phyloP scores from a whole-genome alignment of 306 rosid species.

The Elaeagnus macrophylla region DNA sequence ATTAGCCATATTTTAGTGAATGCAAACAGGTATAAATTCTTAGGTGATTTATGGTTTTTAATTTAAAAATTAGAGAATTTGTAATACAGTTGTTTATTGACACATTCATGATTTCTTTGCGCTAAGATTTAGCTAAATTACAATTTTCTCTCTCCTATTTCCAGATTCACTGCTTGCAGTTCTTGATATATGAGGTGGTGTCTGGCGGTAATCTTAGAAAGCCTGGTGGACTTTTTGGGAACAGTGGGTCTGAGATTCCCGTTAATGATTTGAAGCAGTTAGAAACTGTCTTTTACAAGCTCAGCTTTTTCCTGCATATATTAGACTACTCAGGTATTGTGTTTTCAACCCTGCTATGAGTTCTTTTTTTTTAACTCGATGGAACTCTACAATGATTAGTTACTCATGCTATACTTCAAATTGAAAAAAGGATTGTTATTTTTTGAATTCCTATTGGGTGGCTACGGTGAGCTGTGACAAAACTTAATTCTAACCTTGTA shows the following conservation, averaged over 20 bases:
- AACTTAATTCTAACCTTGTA: neutral
- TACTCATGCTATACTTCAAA: too few relatives aligned
- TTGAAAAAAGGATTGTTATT: neutral
- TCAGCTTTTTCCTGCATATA: constrained; percentile 84
- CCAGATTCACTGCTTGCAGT: constrained; percentile 96
- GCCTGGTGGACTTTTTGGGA: constrained; percentile 98
- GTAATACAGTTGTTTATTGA: neutral
- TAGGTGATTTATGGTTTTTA: too few relatives aligned
- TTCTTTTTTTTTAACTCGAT: too few relatives aligned
- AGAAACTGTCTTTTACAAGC: constrained; percentile 93
- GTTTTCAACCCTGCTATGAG: neutral
- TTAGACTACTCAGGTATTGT: constrained; percentile 78
- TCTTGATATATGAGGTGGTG: constrained; percentile 90
- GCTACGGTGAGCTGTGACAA: constrained; percentile 1
- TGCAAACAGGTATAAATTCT: too few relatives aligned
- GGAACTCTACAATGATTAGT: too few relatives aligned
- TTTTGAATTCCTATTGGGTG: neutral
- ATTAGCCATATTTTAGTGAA: too few relatives aligned
- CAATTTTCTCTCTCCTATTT: constrained; percentile 25
- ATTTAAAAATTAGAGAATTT: neutral
- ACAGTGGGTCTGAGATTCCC: constrained; percentile 90
- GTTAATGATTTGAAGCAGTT: constrained; percentile 81
- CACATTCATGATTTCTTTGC: neutral
- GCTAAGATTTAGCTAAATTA: constrained; percentile 12
- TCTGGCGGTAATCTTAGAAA: constrained; percentile 98